Base-by-base conservation (phyloP, 23 red algal species). In the Gracilaria caudata region DNA sequence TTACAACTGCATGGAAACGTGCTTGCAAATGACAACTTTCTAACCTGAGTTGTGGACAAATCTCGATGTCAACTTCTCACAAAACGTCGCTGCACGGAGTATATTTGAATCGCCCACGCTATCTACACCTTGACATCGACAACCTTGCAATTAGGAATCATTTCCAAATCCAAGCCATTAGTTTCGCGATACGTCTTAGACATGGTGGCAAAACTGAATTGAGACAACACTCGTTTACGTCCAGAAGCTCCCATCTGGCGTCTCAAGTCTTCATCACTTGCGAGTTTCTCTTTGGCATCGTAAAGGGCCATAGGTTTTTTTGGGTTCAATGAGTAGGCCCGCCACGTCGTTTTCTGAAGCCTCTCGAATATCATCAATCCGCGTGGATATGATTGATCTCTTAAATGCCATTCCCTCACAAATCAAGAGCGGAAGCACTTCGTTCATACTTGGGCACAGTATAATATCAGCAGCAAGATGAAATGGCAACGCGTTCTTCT, bases 401-500 rank as follows among this genome's bases (percentile, higher is more conserved):
- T 98, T 92, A 89, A 98, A 98, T 28, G 96, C 96, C 96, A 98
- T 98, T 33, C 79, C 91, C 60, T 98, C 96, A 51, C 96, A 98
- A 39, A 98, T 94, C 34, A 98, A 92, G 21, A 98, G 92, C 51
- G 96, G 96, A 44, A 98, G 82, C 44, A 98, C 96, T 61, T 98
- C 96, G 66, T 98, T 98, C 25, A 98, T 86, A 24, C 92, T 94
- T 44, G 96, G 96, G 71, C 91, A 94, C 49, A 98, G 49, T 8
- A 98, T 77, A 81, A 98, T 92, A 78, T 98, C 96, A 10, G 96
- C 96, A 11, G 96, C 91, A 40, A 93, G 79, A 83, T 98, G 94
- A 47, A 87, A 98, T 17, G 96, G 96, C 88, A 98, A 58, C 16
- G 94, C 96, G 68, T 98, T 98, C 92, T 98, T 98, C 86, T 98